A percentile compares a stretch with the other conserved stretches of the same genome.
Evolutionary conservation across 176 grass and related monocot genomes (phyloP).

Genomic region (Phyllostachys edulis): DNA sequence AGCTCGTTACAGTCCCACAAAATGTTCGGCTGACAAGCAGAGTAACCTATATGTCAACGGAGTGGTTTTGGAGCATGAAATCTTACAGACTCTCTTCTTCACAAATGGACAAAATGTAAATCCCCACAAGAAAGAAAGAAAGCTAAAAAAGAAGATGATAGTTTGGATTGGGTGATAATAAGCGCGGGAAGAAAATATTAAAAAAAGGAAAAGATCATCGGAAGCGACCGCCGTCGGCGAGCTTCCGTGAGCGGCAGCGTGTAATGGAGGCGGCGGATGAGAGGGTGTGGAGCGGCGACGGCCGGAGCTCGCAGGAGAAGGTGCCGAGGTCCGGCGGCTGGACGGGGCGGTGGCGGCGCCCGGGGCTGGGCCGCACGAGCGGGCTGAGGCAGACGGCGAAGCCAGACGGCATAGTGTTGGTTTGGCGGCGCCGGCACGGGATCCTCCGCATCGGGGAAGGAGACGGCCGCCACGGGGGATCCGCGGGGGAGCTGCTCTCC

Average conservation of each 20-base stretch:
- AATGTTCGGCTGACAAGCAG: constrained; percentile 32
- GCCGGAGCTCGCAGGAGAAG: constrained; percentile 62
- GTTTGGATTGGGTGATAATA: not conserved
- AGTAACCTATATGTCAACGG: constrained; percentile 36
- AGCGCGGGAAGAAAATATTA: not conserved
- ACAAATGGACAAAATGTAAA: constrained; percentile 30
- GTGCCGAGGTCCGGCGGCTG: constrained; percentile 38
- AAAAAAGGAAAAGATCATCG: constrained; percentile 50
- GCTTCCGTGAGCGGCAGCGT: constrained; percentile 70
- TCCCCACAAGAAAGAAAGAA: constrained; percentile 10
- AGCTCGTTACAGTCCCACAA: constrained; percentile 25
- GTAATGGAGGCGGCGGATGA: constrained; percentile 36
- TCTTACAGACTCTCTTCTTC: constrained; percentile 39
- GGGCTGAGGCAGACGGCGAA: constrained; percentile 85
- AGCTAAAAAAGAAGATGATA: constrained; percentile 4
- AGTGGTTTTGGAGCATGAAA: constrained; percentile 28
- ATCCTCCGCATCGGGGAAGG: constrained; percentile 63
- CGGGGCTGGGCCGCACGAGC: constrained; percentile 71
- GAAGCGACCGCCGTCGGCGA: constrained; percentile 60
- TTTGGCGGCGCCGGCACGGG: constrained; percentile 35
- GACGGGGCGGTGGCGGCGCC: constrained; percentile 36
- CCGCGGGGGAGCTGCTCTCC: constrained; percentile 44
- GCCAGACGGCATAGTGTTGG: constrained; percentile 41
- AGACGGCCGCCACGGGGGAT: constrained; percentile 55
- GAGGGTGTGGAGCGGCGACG: constrained; percentile 60